Conservation (phyloP, 1,284 basidiomycete genomes). For the Veloporphyrellus conicus region DNA sequence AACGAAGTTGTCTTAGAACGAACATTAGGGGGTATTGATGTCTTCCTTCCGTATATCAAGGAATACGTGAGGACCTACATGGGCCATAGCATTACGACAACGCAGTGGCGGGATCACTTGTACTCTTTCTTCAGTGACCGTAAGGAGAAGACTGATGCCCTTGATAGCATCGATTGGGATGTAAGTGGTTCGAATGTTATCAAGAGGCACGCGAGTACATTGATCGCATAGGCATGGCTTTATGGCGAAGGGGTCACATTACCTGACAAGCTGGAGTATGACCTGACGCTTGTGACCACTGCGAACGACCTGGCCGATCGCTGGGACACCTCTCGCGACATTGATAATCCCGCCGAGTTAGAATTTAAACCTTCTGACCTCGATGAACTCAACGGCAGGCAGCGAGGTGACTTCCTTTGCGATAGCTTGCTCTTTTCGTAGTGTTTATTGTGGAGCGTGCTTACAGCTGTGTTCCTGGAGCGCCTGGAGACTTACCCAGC, state of each 20-base stretch:
- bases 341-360: slow-evolving; percentile 42
- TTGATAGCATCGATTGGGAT: slow-evolving; percentile 80
- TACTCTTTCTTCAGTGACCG: slow-evolving; percentile 73
- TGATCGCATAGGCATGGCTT: slow-evolving; percentile 66
- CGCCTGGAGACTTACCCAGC: slow-evolving; percentile 54
- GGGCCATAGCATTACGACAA: slow-evolving; percentile 85
- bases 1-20: slow-evolving; percentile 48
- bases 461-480: slow-evolving; percentile 70
- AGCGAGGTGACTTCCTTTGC: slow-evolving; percentile 46
- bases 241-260: slow-evolving; percentile 78
- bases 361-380: slow-evolving; percentile 57
- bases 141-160: slow-evolving; percentile 60
- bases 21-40: slow-evolving; percentile 81
- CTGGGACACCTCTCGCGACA: slow-evolving; percentile 71
- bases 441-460: not conserved
- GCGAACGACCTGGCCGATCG: slow-evolving; percentile 69
- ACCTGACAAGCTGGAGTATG: slow-evolving; percentile 81
- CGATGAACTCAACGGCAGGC: slow-evolving; percentile 58
- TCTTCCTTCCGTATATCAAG: slow-evolving; percentile 76
- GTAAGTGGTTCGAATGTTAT: slow-evolving; percentile 38
- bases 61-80: slow-evolving; percentile 78
- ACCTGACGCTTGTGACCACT: slow-evolving; percentile 72
- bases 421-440: not conserved
- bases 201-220: not conserved
- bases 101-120: slow-evolving; percentile 85